Evolutionary conservation across 768 basidiomycete species (phyloP), one percentile per base, ranked within the genome.

Genomic region (Collybia sordida): DNA sequence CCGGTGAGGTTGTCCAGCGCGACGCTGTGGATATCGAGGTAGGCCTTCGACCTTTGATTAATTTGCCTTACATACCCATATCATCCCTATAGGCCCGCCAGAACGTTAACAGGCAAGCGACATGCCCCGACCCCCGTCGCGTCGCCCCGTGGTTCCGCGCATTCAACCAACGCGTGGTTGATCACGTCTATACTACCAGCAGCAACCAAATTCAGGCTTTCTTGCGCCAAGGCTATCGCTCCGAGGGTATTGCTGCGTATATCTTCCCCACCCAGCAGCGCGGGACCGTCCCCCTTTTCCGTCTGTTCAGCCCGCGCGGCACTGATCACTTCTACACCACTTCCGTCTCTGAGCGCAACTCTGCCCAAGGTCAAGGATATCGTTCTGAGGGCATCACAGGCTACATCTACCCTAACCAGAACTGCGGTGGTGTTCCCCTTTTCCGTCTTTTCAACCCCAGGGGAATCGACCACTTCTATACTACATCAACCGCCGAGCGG

Each of bases 141-240:
- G 31, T 31, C 11, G 4, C 3, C 9, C 31, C 31, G 5, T 31
- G 31, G 31, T 31, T 31, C 31, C 31, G 58, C 39, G 58, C 58
- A 48, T 55, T 61, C 51, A 52, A 59, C 23, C 47, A 54, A 4
- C 56, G 57, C 40, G 53, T 59, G 8, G 58, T 61, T 9, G 60
- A 61, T 44, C 60, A 61, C 37, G 56, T 58, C 7, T 61, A 61
- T 28, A 55, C 60, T 27, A 57, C 56, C 35, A 61, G 59, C 38
- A 47, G 46, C 11, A 52, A 52, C 9, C 56, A 61, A 44, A 49
- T 59, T 15, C 39, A 49, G n/a, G 52, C 48, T 28, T 50, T 59
- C n/a, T 45, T 56, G n/a, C 59, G 55, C 49, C 59, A 61, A 41
- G 60, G 60, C 3, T 61, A 55, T 36, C 45, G 47, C 5, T 47